These are phyloP conservation scores for Collybia nuda DNA, from an alignment of 768 basidiomycete species.

Conservation along the genomic window DNA sequence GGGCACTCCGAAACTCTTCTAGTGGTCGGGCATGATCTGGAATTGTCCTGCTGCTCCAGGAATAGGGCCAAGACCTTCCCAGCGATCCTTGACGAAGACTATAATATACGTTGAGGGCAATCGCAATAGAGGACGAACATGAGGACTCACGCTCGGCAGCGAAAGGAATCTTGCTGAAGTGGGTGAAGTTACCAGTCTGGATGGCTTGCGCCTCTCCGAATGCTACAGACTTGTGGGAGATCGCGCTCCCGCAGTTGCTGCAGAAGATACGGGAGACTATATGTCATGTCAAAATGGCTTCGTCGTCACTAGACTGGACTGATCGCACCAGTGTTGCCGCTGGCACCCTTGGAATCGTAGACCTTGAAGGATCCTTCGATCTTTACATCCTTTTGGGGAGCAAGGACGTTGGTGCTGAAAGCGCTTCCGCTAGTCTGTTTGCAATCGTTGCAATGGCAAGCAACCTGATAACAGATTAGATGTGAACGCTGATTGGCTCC, in stretches of 20 bases:
- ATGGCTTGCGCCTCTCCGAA: slow-evolving; percentile 35
- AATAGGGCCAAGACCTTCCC: slow-evolving; percentile 22
- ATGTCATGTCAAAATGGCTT: neutral
- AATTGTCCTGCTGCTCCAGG: slow-evolving; percentile 22
- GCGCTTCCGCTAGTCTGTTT: slow-evolving; percentile 36
- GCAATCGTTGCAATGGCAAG: slow-evolving; percentile 39
- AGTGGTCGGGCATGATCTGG: slow-evolving; percentile 15
- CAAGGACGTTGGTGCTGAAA: slow-evolving; percentile 37
- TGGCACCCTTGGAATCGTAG: slow-evolving; percentile 26
- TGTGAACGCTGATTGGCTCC: neutral
- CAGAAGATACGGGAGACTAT: slow-evolving; percentile 38
- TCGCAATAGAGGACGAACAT: neutral
- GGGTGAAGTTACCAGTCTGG: slow-evolving; percentile 35
- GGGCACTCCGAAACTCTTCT: too few relatives aligned
- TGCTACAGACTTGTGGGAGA: slow-evolving; percentile 30
- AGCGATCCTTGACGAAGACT: slow-evolving; percentile 37
- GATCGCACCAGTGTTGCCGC: slow-evolving; percentile 31
- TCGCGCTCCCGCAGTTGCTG: slow-evolving; percentile 33
- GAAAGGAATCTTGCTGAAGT: slow-evolving; percentile 28
- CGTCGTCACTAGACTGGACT: neutral
- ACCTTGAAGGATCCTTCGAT: slow-evolving; percentile 32
- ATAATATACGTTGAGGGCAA: neutral
- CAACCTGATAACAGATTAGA: slow-evolving; percentile 16
- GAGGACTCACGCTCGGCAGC: slow-evolving; percentile 26
- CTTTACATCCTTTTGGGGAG: slow-evolving; percentile 27